A percentile compares a stretch with the other conserved stretches of the same genome.
These are phyloP conservation scores for Rhinocladiella mackenziei DNA, from an alignment of 2,329 filamentous ascomycete species.

Conservation along the genomic window DNA sequence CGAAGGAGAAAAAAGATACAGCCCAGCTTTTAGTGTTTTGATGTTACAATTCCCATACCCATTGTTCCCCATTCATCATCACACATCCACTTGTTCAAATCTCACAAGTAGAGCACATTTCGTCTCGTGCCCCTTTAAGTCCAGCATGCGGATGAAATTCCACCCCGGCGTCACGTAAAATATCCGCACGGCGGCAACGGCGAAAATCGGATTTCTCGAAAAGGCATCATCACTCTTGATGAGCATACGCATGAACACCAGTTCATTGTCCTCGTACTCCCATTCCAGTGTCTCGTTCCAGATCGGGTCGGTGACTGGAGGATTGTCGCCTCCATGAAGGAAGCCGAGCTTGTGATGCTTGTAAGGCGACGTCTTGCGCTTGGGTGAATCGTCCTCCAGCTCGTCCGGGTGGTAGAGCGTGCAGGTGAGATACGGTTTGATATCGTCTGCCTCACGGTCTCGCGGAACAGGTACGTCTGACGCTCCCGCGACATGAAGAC, in stretches of 20 bases:
- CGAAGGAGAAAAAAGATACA: too few relatives aligned
- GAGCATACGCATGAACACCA: slow-evolving; percentile 27
- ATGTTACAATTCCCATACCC: too few relatives aligned
- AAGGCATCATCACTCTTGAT: slow-evolving; percentile 30
- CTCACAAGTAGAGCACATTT: slow-evolving; percentile 21
- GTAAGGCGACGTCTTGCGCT: slow-evolving; percentile 27
- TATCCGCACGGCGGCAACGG: slow-evolving; percentile 25
- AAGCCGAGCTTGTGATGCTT: slow-evolving; percentile 28
- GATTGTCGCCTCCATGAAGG: slow-evolving; percentile 19
- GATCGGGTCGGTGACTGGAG: slow-evolving; percentile 24
- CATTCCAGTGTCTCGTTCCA: slow-evolving; percentile 28
- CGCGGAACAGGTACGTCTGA: slow-evolving; percentile 23
- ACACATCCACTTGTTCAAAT: slow-evolving; percentile 23
- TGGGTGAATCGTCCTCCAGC: slow-evolving; percentile 14
- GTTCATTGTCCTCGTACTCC: slow-evolving; percentile 28
- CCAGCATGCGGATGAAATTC: slow-evolving; percentile 26
- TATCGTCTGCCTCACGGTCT: slow-evolving; percentile 21
- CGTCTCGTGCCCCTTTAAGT: slow-evolving; percentile 25
- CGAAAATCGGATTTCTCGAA: slow-evolving; percentile 25
- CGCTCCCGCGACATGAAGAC: slow-evolving; percentile 27
- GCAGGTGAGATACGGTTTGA: slow-evolving; percentile 29
- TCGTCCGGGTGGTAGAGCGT: slow-evolving; percentile 26
- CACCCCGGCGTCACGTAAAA: slow-evolving; percentile 24
- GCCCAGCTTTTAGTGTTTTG: too few relatives aligned
- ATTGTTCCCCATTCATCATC: neutral